Percentiles rank a stretch among this genome's conserved stretches.
These are phyloP conservation scores for Fusarium sp. DNA, from an alignment of 2,329 filamentous ascomycete species.

Conservation along the genomic window DNA sequence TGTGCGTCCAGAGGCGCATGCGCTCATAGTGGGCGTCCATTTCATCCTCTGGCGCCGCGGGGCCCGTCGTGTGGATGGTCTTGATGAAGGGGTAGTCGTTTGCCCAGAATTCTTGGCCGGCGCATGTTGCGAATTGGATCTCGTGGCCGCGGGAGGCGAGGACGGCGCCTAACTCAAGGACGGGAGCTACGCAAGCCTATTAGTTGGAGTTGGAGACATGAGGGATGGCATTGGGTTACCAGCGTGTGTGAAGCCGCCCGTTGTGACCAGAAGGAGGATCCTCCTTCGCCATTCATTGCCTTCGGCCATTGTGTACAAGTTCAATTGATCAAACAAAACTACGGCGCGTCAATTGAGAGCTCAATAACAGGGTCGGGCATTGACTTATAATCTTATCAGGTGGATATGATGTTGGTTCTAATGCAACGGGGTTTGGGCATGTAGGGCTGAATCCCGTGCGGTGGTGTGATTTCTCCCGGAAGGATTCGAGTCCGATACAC, in stretches of 20 bases:
- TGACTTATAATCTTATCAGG: neutral
- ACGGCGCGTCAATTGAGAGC: neutral
- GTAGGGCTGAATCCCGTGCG: constrained; percentile 11
- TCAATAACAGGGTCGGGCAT: neutral
- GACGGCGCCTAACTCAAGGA: constrained; percentile 51
- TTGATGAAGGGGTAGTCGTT: constrained; percentile 47
- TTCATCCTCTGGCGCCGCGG: constrained; percentile 43
- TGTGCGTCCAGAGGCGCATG: constrained; percentile 49
- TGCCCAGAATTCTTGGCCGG: constrained; percentile 52
- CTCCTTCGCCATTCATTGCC: constrained; percentile 20
- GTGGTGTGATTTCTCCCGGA: neutral
- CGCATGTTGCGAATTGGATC: constrained; percentile 54
- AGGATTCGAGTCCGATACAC: neutral
- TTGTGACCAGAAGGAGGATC: constrained; percentile 51
- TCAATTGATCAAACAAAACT: neutral
- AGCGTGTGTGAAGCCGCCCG: constrained; percentile 53
- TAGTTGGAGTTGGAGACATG: constrained; percentile 1
- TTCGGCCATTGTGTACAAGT: constrained; percentile 25
- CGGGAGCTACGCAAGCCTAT: constrained; percentile 41
- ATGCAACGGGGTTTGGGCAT: neutral
- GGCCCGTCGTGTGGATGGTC: constrained; percentile 49
- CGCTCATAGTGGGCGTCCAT: constrained; percentile 50
- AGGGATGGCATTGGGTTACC: constrained; percentile 29
- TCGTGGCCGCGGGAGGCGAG: constrained; percentile 50
- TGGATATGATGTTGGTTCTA: constrained; percentile 12